Evolutionary conservation across 2,329 filamentous ascomycete species (phyloP).

Genomic region (Fusarium stilboides): DNA sequence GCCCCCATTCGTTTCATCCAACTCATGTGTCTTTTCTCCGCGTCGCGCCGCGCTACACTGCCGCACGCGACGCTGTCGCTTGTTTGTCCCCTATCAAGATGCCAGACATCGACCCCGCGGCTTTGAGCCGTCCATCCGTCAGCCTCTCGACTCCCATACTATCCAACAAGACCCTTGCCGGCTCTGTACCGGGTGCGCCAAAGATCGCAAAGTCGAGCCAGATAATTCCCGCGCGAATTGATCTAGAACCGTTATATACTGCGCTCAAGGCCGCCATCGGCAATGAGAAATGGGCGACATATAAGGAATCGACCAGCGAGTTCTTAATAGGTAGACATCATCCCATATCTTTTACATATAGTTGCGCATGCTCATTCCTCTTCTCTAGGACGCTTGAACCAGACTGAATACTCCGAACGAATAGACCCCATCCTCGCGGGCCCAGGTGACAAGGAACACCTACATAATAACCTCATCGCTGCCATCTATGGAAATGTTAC

Average conservation of each 20-base stretch:
- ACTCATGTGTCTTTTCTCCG: conserved; percentile 60
- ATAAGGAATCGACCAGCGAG: conserved; percentile 74
- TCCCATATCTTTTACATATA: neutral
- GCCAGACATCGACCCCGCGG: conserved; percentile 80
- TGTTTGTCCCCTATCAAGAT: conserved; percentile 59
- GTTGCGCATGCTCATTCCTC: conserved; percentile 50
- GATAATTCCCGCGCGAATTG: conserved; percentile 76
- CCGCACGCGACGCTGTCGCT: conserved; percentile 63
- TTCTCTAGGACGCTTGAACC: conserved; percentile 72
- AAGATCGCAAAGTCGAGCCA: conserved; percentile 73
- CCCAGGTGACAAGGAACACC: conserved; percentile 72
- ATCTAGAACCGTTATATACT: conserved; percentile 76
- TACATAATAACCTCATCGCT: conserved; percentile 78
- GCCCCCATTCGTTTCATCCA: conserved; percentile 56
- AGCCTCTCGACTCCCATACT: conserved; percentile 73
- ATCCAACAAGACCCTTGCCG: conserved; percentile 70
- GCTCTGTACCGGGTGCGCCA: conserved; percentile 63
- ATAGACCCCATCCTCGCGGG: conserved; percentile 74
- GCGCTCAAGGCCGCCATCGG: conserved; percentile 73
- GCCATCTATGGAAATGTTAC: conserved; percentile 79
- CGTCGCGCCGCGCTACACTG: conserved; percentile 62
- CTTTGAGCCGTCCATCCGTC: conserved; percentile 73
- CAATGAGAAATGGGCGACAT: conserved; percentile 73
- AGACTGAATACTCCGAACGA: conserved; percentile 70
- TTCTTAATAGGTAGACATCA: conserved; percentile 71